Conservation (phyloP, 2,329 filamentous ascomycete species). For the Podosphaera xanthii region DNA sequence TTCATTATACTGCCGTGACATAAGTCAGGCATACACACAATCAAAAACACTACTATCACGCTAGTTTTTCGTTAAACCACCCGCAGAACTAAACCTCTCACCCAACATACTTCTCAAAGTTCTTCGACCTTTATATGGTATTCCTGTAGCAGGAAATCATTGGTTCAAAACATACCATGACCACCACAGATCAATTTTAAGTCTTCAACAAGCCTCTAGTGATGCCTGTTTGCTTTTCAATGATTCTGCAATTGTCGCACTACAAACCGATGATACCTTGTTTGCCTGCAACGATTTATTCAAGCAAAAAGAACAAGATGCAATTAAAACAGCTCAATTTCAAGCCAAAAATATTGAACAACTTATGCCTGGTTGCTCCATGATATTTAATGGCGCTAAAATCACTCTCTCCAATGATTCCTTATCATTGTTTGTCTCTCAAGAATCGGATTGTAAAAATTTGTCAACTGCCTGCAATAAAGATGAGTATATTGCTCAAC, state of each 20-base stretch:
- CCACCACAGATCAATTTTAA: constrained; percentile 1
- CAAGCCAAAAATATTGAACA: background rate
- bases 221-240: constrained; percentile 2
- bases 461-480: background rate
- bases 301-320: background rate
- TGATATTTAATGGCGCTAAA: constrained; percentile 2
- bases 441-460: background rate
- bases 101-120: background rate
- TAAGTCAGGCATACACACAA: background rate
- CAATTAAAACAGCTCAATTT: background rate
- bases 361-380: background rate
- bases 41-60: background rate
- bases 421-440: background rate
- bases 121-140: background rate
- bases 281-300: background rate
- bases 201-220: background rate
- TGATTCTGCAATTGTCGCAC: constrained; percentile 1
- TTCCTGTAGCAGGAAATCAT: no score
- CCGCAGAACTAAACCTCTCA: background rate
- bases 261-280: constrained; percentile 3
- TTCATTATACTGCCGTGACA: background rate
- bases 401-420: background rate
- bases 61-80: background rate
- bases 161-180: background rate
- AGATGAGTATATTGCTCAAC: background rate